A percentile compares a stretch with the other conserved stretches of the same genome.
Conservation (phyloP, 257 asterid species). For the Jacaranda mimosifolia region DNA sequence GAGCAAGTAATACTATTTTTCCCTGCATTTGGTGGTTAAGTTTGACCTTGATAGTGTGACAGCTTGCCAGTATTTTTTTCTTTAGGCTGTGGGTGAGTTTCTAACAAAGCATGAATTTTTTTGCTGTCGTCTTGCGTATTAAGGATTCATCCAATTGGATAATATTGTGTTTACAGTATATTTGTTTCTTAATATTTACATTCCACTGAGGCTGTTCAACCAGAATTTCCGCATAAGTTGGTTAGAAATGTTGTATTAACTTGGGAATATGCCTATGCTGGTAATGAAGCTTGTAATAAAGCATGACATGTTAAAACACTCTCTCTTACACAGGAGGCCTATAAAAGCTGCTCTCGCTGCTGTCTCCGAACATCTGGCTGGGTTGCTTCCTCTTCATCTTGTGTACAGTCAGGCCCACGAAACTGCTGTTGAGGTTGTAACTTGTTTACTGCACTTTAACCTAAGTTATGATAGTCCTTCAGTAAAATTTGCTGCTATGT, state of each 20-base stretch:
- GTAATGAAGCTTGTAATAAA: slow-evolving; percentile 31
- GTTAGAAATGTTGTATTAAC: slow-evolving; percentile 22
- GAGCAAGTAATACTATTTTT: background rate
- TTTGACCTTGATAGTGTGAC: slow-evolving; percentile 14
- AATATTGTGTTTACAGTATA: background rate
- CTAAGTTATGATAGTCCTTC: slow-evolving; percentile 30
- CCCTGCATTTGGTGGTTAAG: slow-evolving; percentile 27
- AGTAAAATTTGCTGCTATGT: background rate
- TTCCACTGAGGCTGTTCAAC: background rate
- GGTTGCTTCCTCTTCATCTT: slow-evolving; percentile 97
- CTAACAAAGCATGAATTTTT: background rate
- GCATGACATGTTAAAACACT: slow-evolving; percentile 30
- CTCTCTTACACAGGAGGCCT: slow-evolving; percentile 76
- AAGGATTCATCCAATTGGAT: slow-evolving; percentile 1
- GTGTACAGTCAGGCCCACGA: slow-evolving; percentile 96
- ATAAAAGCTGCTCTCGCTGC: slow-evolving; percentile 94
- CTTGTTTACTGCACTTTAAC: slow-evolving; percentile 28
- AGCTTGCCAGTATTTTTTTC: slow-evolving; percentile 21
- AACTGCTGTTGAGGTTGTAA: slow-evolving; percentile 86
- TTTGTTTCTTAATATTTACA: slow-evolving; percentile 1
- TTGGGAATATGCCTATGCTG: slow-evolving; percentile 15
- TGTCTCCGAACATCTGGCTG: slow-evolving; percentile 94
- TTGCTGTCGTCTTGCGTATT: background rate
- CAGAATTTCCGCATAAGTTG: slow-evolving; percentile 21
- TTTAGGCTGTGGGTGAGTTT: slow-evolving; percentile 26